phyloP scores from a whole-genome alignment of 257 asterid genomes.

The Oldenlandia corymbosa region DNA sequence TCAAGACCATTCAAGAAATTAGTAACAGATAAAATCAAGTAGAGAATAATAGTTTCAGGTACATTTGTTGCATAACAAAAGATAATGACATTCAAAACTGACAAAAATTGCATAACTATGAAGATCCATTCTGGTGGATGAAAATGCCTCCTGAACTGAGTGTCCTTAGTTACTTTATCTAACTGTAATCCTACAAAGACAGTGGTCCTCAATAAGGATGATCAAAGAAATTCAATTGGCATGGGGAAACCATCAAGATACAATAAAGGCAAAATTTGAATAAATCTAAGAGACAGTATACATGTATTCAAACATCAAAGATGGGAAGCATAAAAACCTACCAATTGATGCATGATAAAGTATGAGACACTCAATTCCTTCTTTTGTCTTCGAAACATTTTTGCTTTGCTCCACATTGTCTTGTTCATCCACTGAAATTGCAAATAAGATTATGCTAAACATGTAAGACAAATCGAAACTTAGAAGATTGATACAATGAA shows the following conservation, averaged over 20 bases:
- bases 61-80: neutral
- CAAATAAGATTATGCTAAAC: conserved; percentile 70
- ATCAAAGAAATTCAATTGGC: neutral
- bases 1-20: neutral
- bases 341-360: conserved; percentile 84
- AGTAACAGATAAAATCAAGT: neutral
- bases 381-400: conserved; percentile 58
- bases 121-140: neutral
- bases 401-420: conserved; percentile 39
- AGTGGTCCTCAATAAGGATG: neutral
- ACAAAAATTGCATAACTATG: neutral
- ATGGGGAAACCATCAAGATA: neutral
- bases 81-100: neutral
- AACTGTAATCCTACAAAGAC: neutral
- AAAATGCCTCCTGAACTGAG: neutral
- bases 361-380: conserved; percentile 56
- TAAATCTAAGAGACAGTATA: neutral
- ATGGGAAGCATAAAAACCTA: conserved; percentile 42
- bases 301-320: neutral
- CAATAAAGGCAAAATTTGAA: neutral
- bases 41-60: neutral
- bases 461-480: neutral
- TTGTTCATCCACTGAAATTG: conserved; percentile 80
- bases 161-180: neutral
- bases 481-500: neutral